phyloP scores from a whole-genome alignment of 257 asterid genomes.

The Solanum sparsipilum region DNA sequence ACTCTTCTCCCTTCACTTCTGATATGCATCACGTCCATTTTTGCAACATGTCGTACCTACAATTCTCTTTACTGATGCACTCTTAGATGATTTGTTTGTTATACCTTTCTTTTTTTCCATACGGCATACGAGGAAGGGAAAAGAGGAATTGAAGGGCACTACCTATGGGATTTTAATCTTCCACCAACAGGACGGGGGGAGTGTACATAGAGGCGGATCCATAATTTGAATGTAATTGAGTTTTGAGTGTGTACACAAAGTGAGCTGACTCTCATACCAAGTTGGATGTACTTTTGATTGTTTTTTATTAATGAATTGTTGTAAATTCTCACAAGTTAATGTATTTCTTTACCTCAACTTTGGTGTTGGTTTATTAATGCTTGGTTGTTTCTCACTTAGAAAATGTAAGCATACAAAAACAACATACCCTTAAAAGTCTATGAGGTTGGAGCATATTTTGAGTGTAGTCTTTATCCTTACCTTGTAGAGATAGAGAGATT shows the following conservation, averaged over 20 bases:
- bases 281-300: not conserved
- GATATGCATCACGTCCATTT: slow-evolving; percentile 61
- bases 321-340: not conserved
- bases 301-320: not conserved
- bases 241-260: not conserved
- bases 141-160: not conserved
- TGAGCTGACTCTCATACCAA: not conserved
- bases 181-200: not conserved
- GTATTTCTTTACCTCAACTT: not conserved
- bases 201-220: not conserved
- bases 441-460: not conserved
- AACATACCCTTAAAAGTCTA: not conserved
- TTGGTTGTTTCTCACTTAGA: not conserved
- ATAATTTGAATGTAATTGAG: not conserved
- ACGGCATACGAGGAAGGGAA: not conserved
- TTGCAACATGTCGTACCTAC: slow-evolving; percentile 80
- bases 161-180: not conserved
- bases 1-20: slow-evolving; percentile 77
- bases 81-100: not conserved
- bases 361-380: not conserved
- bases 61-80: slow-evolving; percentile 53
- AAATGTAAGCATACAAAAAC: not conserved
- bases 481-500: not conserved
- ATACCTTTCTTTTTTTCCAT: not conserved
- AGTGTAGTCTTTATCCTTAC: not conserved